Base-by-base conservation (phyloP, 2,329 filamentous ascomycete genomes). In the Basipetospora chlamydospora region DNA sequence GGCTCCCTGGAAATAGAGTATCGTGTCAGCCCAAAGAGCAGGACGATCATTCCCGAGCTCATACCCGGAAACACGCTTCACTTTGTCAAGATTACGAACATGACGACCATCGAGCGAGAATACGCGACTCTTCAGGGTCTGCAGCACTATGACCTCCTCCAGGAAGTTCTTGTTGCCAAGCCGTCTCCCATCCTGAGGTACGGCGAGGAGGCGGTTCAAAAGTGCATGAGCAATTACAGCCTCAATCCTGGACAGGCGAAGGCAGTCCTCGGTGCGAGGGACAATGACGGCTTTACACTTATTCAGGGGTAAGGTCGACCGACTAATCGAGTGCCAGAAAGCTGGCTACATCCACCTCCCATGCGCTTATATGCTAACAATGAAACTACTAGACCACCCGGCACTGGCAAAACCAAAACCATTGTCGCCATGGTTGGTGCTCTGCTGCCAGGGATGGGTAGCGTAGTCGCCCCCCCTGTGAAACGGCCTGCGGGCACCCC, bases 321-420 rank as follows among this genome's bases (percentile, higher is more conserved):
- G 15, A n/a, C n/a, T n/a, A n/a, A n/a, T n/a, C n/a, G n/a, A n/a
- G n/a, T n/a, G n/a, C n/a, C n/a, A n/a, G n/a, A n/a, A n/a, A n/a
- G n/a, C n/a, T n/a, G n/a, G n/a, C n/a, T 32, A 29, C 31, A 41
- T 36, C 15, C 23, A 7, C 13, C 33, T 26, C 12, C 25, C 20
- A 15, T n/a, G 15, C 11, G 11, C 17, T 23, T 32, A 9, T 34
- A 7, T 17, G 11, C 29, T 33, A 20, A 33, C 23, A 5, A 18
- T 26, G 16, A 15, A 12, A 8, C 11, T 33, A 5, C 9, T 39
- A 79, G 84, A 38, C 90, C 90, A 35, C 90, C 90, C 1, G 90
- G 90, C 55, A 95, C 90, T 4, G 90, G 88, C 51, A 98, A 98
- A 61, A 98, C 90, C 0, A 98, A 98, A 56, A 98, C 90, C 0